Evolutionary conservation across 208 protist species (phyloP).

Genomic region (Borovskyia barvae): DNA sequence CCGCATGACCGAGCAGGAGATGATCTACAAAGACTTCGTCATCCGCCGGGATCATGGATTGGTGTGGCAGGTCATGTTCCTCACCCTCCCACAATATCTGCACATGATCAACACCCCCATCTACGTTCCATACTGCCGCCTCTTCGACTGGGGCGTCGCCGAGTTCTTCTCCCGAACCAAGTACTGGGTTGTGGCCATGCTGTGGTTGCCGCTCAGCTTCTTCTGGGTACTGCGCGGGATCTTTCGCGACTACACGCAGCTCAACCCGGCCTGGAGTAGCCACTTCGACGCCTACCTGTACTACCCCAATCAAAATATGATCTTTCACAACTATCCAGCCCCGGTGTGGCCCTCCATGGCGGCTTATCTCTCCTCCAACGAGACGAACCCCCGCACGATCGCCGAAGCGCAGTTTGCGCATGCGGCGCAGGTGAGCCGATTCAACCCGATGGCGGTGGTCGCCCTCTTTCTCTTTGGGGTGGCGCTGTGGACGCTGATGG

Average conservation of each 20-base stretch:
- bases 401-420: constrained; percentile 26
- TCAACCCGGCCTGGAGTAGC: constrained; percentile 18
- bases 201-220: constrained; percentile 44
- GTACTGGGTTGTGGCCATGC: constrained; percentile 34
- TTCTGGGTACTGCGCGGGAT: constrained; percentile 40
- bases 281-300: constrained; percentile 37
- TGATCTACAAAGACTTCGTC: constrained; percentile 52
- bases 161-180: constrained; percentile 57
- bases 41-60: constrained; percentile 38
- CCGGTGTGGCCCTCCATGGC: constrained; percentile 2
- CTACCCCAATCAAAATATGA: constrained; percentile 41
- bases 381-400: constrained; percentile 3
- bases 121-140: constrained; percentile 40
- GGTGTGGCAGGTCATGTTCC: constrained; percentile 47
- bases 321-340: constrained; percentile 37
- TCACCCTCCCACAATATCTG: constrained; percentile 38
- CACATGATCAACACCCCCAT: constrained; percentile 45
- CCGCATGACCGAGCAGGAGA: constrained; percentile 34
- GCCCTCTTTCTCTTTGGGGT: constrained; percentile 33
- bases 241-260: constrained; percentile 30
- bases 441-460: constrained; percentile 24
- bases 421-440: constrained; percentile 20
- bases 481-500: constrained; percentile 38
- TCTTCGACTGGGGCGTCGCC: constrained; percentile 37
- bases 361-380: constrained; percentile 6